Evolutionary conservation across 192 early-diverging fungal genomes (phyloP), one percentile per base, ranked within the genome.

Genomic region (Obelidium mucronatum): DNA sequence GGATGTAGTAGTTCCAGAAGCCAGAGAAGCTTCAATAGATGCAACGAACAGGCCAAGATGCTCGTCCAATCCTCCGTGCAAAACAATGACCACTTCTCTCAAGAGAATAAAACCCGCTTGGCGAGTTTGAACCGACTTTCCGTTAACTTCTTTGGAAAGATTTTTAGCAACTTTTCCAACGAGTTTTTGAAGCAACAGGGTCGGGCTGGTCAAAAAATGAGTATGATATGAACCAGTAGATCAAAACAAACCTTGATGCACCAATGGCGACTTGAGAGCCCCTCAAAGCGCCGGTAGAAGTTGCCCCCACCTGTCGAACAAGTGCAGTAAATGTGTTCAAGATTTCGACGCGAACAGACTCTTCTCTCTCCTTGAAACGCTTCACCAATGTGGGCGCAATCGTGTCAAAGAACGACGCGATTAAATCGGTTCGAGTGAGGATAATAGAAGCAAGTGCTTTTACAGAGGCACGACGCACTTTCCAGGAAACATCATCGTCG

Each of bases 401-500:
- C 11, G 68, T 83, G 15, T 85, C 61, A 74, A 93, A 92, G 28
- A 95, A 79, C 61, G 88, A 81, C 52, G 75, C 71, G 6, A 94
- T 81, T 37, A 91, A 60, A 58, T 94, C 92, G 30, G 90, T 85
- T 5, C 91, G 90, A 1, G 94, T 94, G 48, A 81, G 87, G 56
- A 96, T 92, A 42, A 89, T 68, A 40, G 87, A 77, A 1, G 85
- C 70, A 0, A 96, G 78, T 3, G 95, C 72, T 73, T 93, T 94
- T 6, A 91, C 85, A n/a, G 92, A 85, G 2, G 93, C 89, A 15
- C 92, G 84, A 55, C 95, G 91, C 5, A 96, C 95, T 77, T 96
- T 96, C 94, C 94, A 96, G 1, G 93, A 94, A 70, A 96, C 86
- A 72, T 96, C 95, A 59, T 96, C 95, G 51, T 96, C 94, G 65